phyloP scores from a whole-genome alignment of 73 alveolate genomes.

The Blepharisma stoltei region DNA sequence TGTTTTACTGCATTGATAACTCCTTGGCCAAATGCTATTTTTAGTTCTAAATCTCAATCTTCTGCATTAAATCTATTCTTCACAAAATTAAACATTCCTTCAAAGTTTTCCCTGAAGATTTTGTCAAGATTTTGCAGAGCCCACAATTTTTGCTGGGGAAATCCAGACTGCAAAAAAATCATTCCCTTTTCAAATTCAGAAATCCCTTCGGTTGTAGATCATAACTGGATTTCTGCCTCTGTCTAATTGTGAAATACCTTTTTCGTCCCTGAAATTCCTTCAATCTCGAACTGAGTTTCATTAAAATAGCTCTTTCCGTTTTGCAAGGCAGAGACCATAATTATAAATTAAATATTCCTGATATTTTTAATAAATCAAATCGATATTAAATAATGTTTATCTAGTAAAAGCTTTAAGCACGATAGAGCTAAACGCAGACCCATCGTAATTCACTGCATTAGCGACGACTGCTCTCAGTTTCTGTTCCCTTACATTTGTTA shows the following conservation, averaged over 20 bases:
- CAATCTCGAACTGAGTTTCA: not conserved
- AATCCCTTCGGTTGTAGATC: conserved; percentile 10
- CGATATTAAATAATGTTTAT: not conserved
- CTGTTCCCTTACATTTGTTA: not conserved
- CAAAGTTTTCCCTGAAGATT: not conserved
- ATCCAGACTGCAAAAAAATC: conserved; percentile 11
- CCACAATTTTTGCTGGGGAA: conserved; percentile 5
- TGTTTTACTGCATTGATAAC: conserved; percentile 5
- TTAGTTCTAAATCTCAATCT: not conserved
- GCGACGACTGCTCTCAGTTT: not conserved
- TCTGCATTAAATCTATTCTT: not conserved
- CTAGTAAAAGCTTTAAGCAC: not conserved
- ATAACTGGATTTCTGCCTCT: not conserved
- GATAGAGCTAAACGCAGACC: not conserved
- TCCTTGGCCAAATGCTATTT: conserved; percentile 5
- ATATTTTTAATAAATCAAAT: too few relatives aligned
- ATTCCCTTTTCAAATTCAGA: not conserved
- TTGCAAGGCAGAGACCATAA: too few relatives aligned
- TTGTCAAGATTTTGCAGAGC: conserved; percentile 1
- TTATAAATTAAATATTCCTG: too few relatives aligned
- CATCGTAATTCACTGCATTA: not conserved
- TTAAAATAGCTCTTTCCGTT: too few relatives aligned
- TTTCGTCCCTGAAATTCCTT: not conserved
- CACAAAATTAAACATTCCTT: not conserved
- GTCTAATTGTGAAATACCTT: conserved; percentile 16